A percentile compares a stretch with the other conserved stretches of the same genome.
phyloP scores from a whole-genome alignment of 140 eudicot species.

The Ambrosia hybrid region DNA sequence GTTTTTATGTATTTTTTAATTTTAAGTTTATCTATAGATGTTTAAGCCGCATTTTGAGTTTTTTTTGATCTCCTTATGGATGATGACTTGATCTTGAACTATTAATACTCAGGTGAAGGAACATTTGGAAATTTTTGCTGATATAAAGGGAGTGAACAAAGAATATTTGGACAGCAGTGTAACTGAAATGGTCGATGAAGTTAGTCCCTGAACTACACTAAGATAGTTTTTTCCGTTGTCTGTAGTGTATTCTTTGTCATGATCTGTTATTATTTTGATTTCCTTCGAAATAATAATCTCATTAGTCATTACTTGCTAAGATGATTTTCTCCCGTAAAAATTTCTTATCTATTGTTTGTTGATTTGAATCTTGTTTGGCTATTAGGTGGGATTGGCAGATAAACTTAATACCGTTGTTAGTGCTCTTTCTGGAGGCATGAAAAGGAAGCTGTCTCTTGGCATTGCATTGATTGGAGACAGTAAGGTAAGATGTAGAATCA shows the following conservation, averaged over 20 bases:
- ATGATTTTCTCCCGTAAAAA: no score
- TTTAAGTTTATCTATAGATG: constrained; percentile 5
- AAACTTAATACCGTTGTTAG: constrained; percentile 74
- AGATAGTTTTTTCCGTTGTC: constrained; percentile 5
- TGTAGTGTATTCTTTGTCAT: not conserved
- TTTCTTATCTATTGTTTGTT: not conserved
- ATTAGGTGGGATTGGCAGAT: constrained; percentile 95
- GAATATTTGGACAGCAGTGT: constrained; percentile 65
- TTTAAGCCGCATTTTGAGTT: not conserved
- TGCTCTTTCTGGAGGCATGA: constrained; percentile 99
- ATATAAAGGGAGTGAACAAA: constrained; percentile 79
- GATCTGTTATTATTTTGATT: not conserved
- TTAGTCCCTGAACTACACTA: constrained; percentile 47
- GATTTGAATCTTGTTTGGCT: constrained; percentile 15
- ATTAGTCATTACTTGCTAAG: no score
- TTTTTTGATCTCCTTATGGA: constrained; percentile 19
- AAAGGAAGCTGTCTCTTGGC: constrained; percentile 92
- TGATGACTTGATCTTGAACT: constrained; percentile 22
- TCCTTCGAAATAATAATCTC: no score
- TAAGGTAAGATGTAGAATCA: constrained; percentile 51
- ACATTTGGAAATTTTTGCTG: constrained; percentile 92
- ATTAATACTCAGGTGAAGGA: constrained; percentile 76
- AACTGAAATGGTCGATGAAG: constrained; percentile 93
- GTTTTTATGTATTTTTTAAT: not conserved
- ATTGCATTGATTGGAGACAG: constrained; percentile 94